phyloP scores from a whole-genome alignment of 257 asterid genomes.

The Solanum dulcamara region DNA sequence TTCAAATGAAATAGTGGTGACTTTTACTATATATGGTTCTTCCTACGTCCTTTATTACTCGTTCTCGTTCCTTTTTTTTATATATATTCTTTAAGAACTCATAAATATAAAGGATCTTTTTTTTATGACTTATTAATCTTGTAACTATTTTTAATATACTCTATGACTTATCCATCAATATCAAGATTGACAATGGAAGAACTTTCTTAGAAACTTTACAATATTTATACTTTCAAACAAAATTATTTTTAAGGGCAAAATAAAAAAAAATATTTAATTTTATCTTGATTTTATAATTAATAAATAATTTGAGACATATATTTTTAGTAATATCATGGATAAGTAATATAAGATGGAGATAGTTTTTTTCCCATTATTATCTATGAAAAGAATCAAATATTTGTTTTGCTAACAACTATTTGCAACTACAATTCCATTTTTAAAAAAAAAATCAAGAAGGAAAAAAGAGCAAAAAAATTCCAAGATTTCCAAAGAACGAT shows the following conservation, averaged over 20 bases:
- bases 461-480: neutral
- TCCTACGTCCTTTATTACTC: too few species aligned
- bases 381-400: neutral
- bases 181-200: neutral
- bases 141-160: neutral
- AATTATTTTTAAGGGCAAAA: neutral
- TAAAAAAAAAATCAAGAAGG: neutral
- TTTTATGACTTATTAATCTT: too few species aligned
- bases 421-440: neutral
- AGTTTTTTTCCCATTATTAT: too few species aligned
- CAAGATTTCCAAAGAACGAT: neutral
- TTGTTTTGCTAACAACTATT: neutral
- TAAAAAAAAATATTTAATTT: too few species aligned
- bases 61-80: too few species aligned
- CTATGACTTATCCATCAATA: neutral
- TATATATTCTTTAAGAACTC: neutral
- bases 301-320: too few species aligned
- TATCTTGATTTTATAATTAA: too few species aligned
- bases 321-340: too few species aligned
- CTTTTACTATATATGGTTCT: neutral
- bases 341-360: neutral
- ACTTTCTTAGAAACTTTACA: neutral
- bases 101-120: too few species aligned
- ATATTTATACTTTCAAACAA: neutral
- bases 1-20: neutral